phyloP scores from a whole-genome alignment of 1,139 yeast species.

The Arxiozyma bovina region DNA sequence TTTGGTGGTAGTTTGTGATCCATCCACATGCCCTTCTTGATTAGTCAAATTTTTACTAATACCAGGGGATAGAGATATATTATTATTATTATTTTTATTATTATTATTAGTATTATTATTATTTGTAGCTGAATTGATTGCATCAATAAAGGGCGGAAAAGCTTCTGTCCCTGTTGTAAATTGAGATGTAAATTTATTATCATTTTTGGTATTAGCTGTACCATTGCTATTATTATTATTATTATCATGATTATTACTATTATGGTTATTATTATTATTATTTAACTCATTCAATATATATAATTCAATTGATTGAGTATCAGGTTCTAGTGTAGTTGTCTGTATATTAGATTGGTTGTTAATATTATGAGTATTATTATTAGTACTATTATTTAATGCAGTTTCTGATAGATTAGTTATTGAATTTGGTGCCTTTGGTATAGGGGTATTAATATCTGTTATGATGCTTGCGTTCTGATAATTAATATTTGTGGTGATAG shows the following conservation, averaged over 20 bases:
- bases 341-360: neutral
- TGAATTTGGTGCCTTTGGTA: neutral
- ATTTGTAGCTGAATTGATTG: neutral
- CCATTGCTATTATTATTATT: neutral
- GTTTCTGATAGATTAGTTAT: neutral
- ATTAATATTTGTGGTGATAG: neutral
- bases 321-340: neutral
- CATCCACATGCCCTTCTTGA: neutral
- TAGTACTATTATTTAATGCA: neutral
- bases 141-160: neutral
- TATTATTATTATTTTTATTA: neutral
- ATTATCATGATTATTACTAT: neutral
- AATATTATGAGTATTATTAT: neutral
- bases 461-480: neutral
- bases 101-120: too few species aligned
- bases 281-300: slow-evolving; percentile 8
- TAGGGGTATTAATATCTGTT: neutral
- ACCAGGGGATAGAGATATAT: neutral
- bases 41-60: neutral
- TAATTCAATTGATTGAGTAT: slow-evolving; percentile 3
- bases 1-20: neutral
- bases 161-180: neutral
- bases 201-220: neutral
- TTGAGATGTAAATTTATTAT: neutral
- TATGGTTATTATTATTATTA: neutral